Conservation (phyloP, 2,329 filamentous ascomycete genomes). For the Penicillium sp. region DNA sequence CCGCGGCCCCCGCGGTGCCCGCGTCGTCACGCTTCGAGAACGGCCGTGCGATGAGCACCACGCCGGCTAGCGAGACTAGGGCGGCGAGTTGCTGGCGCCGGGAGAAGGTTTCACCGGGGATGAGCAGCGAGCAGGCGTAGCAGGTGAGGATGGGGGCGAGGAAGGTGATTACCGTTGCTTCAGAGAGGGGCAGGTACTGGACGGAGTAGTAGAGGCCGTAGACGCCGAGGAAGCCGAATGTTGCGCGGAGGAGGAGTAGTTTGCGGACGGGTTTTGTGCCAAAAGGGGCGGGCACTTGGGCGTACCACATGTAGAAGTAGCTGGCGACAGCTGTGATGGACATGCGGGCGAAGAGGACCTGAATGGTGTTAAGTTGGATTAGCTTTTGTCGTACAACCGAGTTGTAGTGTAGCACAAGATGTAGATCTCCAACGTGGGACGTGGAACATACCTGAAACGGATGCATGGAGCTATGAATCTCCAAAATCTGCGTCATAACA, state of each 20-base stretch:
- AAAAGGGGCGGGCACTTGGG: constrained; percentile 67
- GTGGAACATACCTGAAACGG: constrained; percentile 64
- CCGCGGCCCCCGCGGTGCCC: constrained; percentile 19
- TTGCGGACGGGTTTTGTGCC: constrained; percentile 67
- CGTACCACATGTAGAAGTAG: constrained; percentile 72
- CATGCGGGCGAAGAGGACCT: constrained; percentile 80
- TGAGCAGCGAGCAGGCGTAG: constrained; percentile 75
- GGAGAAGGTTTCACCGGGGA: constrained; percentile 74
- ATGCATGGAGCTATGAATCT: constrained; percentile 71
- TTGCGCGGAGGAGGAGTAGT: constrained; percentile 68
- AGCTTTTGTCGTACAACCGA: not conserved
- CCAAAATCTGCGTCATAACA: constrained; percentile 73
- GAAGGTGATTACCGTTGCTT: constrained; percentile 89
- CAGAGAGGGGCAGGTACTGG: constrained; percentile 79
- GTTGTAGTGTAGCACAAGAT: not conserved
- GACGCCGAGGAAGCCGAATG: constrained; percentile 75
- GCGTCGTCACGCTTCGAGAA: constrained; percentile 28
- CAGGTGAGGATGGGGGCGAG: constrained; percentile 77
- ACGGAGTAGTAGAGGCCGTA: constrained; percentile 75
- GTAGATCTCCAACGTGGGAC: not conserved
- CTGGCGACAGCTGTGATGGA: constrained; percentile 69
- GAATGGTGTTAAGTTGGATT: not conserved
- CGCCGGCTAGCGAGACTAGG: constrained; percentile 73
- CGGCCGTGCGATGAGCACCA: constrained; percentile 80
- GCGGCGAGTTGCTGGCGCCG: constrained; percentile 75